Evolutionary conservation across 495 filamentous ascomycete genomes (phyloP).

Genomic region (Paragyromitra xinjiangensis): DNA sequence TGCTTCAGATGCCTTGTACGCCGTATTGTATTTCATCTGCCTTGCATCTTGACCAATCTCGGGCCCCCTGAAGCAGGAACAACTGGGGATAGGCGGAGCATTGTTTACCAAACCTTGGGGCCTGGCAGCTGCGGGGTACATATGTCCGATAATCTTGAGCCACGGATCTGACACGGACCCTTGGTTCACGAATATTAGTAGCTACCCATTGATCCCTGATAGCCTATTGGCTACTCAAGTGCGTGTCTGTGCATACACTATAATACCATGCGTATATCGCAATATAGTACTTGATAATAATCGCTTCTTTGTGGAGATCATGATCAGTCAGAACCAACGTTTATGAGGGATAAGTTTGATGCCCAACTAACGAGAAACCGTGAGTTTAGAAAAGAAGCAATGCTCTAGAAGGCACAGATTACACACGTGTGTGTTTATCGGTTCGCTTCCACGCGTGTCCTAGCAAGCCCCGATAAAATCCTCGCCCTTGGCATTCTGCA

Average conservation of each 20-base stretch:
- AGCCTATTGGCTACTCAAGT: slow-evolving; percentile 14
- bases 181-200: slow-evolving; percentile 21
- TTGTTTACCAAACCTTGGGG: slow-evolving; percentile 34
- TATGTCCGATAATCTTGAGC: slow-evolving; percentile 35
- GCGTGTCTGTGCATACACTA: slow-evolving; percentile 5
- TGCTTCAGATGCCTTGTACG: slow-evolving; percentile 13
- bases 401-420: not conserved
- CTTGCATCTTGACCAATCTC: slow-evolving; percentile 33
- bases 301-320: not conserved
- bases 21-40: slow-evolving; percentile 17
- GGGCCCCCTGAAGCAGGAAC: slow-evolving; percentile 37
- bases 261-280: slow-evolving; percentile 1
- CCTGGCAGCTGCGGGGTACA: slow-evolving; percentile 43
- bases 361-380: not conserved
- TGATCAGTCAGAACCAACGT: not conserved
- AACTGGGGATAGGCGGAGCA: slow-evolving; percentile 18
- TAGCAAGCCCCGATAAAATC: not conserved
- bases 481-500: not conserved
- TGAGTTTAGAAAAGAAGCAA: not conserved
- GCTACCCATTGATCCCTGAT: slow-evolving; percentile 4
- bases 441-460: not conserved
- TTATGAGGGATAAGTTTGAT: not conserved
- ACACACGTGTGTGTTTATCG: not conserved
- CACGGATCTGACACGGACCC: slow-evolving; percentile 44
- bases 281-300: not conserved